Base-by-base conservation (phyloP, 225 moss, liverwort and hornwort species). In the Antitrichia curtipendula region DNA sequence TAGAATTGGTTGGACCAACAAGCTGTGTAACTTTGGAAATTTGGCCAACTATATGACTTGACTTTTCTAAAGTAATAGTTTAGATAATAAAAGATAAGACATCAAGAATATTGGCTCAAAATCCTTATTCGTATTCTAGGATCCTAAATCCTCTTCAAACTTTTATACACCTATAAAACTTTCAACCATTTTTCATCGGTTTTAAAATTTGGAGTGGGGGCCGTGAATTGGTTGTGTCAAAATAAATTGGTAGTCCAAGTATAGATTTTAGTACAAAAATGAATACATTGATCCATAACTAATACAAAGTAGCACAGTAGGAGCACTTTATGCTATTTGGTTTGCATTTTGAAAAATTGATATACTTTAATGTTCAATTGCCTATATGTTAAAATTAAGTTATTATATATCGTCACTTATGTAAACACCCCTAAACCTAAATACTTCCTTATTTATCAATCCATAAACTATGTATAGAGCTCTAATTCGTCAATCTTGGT, bases 381-480 rank as follows among this genome's bases (percentile, higher is more conserved):
- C 2, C 2, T 3, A 21, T 21, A 19, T 20, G 2, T 50, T 20
- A 50, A 20, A 50, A 74, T 13, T 7, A 49, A 74, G 0, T 49
- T 50, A 49, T 32, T 6, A 32, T 49, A 32, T 7, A 74, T 8
- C 1, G 21, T 32, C 12, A 32, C 1, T 74, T 13, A 20, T 1
- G 2, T 50, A 74, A 49, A 49, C 32, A 47, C 0, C 11, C 7
- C 2, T 19, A 31, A 31, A 74, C 12, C 19, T 47, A 15, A 31
- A 31, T 19, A 47, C 19, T 31, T 73, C 4, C 2, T 11, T 49
- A 31, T 32, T 47, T 47, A 13, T 20, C 5, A 4, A 74, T 74
- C 7, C 0, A 49, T 32, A 4, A 49, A 74, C 8, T 31, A 47
- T 0, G 0, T 49, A 1, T 20, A 49, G 8, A 32, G 12, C 5